These are phyloP conservation scores for Pseudonectria buxi DNA, from an alignment of 2,329 filamentous ascomycete genomes.

Conservation along the genomic window DNA sequence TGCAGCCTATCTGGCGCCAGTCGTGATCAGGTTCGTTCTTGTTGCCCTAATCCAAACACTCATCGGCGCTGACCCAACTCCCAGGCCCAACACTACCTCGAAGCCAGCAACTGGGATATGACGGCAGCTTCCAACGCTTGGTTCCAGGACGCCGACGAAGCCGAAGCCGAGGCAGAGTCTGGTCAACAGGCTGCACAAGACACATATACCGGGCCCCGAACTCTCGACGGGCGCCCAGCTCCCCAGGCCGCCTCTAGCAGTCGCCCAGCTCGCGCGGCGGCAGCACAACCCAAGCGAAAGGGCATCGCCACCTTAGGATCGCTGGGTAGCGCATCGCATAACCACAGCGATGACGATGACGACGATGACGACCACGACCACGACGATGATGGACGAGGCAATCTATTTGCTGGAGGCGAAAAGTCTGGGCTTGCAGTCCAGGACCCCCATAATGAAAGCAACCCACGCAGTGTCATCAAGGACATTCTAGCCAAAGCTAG, in stretches of 20 bases:
- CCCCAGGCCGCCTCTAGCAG: slow-evolving; percentile 30
- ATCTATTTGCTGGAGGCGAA: slow-evolving; percentile 78
- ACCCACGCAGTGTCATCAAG: slow-evolving; percentile 50
- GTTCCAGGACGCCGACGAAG: slow-evolving; percentile 46
- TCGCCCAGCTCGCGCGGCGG: slow-evolving; percentile 29
- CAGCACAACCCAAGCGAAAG: slow-evolving; percentile 44
- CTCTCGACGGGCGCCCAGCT: slow-evolving; percentile 56
- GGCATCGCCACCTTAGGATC: slow-evolving; percentile 57
- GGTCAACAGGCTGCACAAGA: slow-evolving; percentile 34
- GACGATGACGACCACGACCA: slow-evolving; percentile 53
- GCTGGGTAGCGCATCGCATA: slow-evolving; percentile 40
- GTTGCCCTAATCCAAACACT: neutral
- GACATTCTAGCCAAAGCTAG: slow-evolving; percentile 59
- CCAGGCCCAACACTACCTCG: slow-evolving; percentile 62
- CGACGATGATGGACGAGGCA: slow-evolving; percentile 52
- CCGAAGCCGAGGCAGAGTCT: slow-evolving; percentile 40
- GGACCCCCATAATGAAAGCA: slow-evolving; percentile 47
- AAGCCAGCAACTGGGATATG: slow-evolving; percentile 60
- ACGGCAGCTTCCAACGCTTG: slow-evolving; percentile 55
- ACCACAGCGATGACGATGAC: slow-evolving; percentile 49
- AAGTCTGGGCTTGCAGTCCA: slow-evolving; percentile 69
- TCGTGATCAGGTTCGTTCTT: slow-evolving; percentile 19
- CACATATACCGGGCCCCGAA: slow-evolving; percentile 54
- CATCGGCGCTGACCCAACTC: slow-evolving; percentile 1
- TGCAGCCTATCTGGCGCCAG: slow-evolving; percentile 19